These are phyloP conservation scores for Neurospora sp. DNA, from an alignment of 495 filamentous ascomycete genomes.

Conservation along the genomic window DNA sequence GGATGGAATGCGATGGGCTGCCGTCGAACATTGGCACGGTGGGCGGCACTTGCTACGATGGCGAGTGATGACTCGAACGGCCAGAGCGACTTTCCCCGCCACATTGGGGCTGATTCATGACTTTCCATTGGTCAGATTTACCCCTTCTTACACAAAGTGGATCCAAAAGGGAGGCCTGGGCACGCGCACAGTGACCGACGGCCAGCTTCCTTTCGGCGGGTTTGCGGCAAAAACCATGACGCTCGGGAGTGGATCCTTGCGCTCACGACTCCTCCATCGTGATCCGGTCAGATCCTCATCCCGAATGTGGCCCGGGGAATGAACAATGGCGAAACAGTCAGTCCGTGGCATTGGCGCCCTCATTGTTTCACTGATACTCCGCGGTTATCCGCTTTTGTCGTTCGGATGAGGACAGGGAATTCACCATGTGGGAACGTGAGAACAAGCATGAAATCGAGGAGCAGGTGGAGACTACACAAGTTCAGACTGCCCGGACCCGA, in stretches of 20 bases:
- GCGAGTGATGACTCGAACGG: constrained; percentile 22
- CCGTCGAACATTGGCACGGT: constrained; percentile 18
- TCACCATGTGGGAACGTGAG: background rate
- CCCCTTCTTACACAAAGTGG: background rate
- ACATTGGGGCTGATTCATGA: constrained; percentile 13
- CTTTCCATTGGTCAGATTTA: background rate
- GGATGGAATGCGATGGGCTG: constrained; percentile 22
- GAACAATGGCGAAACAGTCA: background rate
- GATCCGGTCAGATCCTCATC: background rate
- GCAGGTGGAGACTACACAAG: background rate
- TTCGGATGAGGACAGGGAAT: background rate
- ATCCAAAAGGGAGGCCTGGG: background rate
- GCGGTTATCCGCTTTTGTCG: background rate
- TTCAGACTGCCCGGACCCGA: background rate
- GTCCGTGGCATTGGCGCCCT: background rate
- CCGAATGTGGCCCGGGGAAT: background rate
- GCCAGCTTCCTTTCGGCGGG: background rate
- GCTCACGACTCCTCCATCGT: background rate
- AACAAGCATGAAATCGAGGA: background rate
- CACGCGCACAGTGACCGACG: background rate
- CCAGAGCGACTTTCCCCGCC: constrained; percentile 12
- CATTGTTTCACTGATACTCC: background rate
- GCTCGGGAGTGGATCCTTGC: background rate
- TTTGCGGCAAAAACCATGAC: background rate
- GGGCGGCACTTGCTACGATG: background rate